Evolutionary conservation across 805 yeast species (phyloP), one percentile per base, ranked within the genome.

Genomic region (Jamesozyma lodderae): DNA sequence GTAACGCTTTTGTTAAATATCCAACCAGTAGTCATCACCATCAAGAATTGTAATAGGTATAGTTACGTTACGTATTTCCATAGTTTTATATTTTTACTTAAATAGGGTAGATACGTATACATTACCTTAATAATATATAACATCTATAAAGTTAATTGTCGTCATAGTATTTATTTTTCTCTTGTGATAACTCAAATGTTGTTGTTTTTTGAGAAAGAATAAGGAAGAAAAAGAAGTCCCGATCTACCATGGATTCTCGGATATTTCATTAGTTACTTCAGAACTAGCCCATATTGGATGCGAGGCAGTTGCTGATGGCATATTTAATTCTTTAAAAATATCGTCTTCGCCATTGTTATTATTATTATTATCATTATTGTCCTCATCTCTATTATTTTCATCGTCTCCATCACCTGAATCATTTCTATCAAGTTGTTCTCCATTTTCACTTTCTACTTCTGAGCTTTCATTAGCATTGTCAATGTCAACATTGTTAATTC

Each of bases 221-320:
- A 10, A 22, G 10, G 10, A 22, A 22, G 10, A 22, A 22, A 22
- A 22, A 22, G 6, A 7, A 10, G 10, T 7, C 6, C 9, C 10
- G 10, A 24, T 31, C 45, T 41, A 60, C 92, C 92, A 81, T 4
- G 88, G 92, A 50, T 81, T 81, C 3, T 63, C 61, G n/a, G n/a
- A n/a, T n/a, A n/a, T n/a, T 36, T 74, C 79, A 14, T 24, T 22
- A 20, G 72, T 67, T n/a, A 71, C 77, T 16, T 67, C 69, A 14
- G 54, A 60, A 4, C 68, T 72, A 52, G 77, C 67, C 76, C 77
- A 72, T 2, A 67, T 55, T 8, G 55, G 56, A 22, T 45, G 47
- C 14, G 51, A 48, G 3, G 46, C 57, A 14, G 53, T 44, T 7
- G 53, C 46, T 3, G 81, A 68, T n/a, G 92, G 94, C 43, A 82